These are phyloP conservation scores for Glonium stellatum DNA, from an alignment of 495 filamentous ascomycete genomes.

Conservation along the genomic window DNA sequence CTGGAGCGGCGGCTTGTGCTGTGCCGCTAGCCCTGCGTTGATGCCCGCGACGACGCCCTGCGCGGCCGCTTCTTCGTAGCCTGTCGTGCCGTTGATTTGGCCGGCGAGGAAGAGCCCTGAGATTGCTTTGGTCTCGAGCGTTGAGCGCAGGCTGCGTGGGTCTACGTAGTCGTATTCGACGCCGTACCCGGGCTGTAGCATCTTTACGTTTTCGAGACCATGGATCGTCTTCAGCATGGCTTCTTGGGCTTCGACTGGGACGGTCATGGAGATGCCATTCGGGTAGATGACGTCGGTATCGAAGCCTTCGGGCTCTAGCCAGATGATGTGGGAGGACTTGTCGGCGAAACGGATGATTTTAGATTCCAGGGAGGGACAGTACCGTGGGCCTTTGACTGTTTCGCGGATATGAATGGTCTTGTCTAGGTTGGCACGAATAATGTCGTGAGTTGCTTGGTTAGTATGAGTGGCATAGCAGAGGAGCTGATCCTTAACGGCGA, in stretches of 20 bases:
- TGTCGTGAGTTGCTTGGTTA: conserved; percentile 71
- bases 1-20: conserved; percentile 55
- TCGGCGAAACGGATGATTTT: conserved; percentile 84
- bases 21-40: conserved; percentile 79
- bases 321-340: conserved; percentile 76
- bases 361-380: conserved; percentile 91
- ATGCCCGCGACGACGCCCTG: conserved; percentile 90
- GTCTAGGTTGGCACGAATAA: conserved; percentile 79
- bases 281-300: conserved; percentile 88
- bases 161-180: conserved; percentile 99
- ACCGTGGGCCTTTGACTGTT: conserved; percentile 86
- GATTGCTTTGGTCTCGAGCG: conserved; percentile 91
- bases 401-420: conserved; percentile 95
- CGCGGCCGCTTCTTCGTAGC: conserved; percentile 93
- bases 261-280: conserved; percentile 94
- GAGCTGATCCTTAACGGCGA: conserved; percentile 73
- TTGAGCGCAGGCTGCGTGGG: conserved; percentile 74
- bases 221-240: conserved; percentile 73
- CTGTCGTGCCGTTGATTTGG: conserved; percentile 97
- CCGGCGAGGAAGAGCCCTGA: conserved; percentile 85
- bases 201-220: conserved; percentile 80
- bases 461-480: conserved; percentile 79
- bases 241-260: conserved; percentile 79
- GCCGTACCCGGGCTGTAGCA: conserved; percentile 95
- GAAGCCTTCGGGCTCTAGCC: conserved; percentile 96